Evolutionary conservation across 352 stramenopile genomes (phyloP).

Genomic region (Globisporangium perplexum): DNA sequence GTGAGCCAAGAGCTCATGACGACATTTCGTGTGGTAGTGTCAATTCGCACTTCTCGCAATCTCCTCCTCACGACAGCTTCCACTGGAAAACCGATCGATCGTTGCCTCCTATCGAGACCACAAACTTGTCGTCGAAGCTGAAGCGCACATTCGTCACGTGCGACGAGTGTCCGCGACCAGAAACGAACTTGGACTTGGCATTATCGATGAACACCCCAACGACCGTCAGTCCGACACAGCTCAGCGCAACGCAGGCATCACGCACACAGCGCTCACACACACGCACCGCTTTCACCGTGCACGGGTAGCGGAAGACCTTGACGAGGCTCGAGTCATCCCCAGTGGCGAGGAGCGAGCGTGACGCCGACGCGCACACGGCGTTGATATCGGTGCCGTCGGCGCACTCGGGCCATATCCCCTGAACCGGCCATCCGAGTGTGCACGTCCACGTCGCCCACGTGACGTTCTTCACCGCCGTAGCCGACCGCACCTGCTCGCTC

Average conservation of each 20-base stretch:
- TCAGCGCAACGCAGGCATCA: not conserved
- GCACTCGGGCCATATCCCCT: slow-evolving; percentile 87
- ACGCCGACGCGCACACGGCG: slow-evolving; percentile 57
- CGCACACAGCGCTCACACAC: not conserved
- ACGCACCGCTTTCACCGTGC: slow-evolving; percentile 57
- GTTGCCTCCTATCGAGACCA: slow-evolving; percentile 79
- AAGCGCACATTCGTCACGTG: slow-evolving; percentile 84
- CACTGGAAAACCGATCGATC: slow-evolving; percentile 87
- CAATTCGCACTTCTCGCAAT: not conserved
- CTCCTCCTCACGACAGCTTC: slow-evolving; percentile 35
- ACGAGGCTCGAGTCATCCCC: slow-evolving; percentile 78
- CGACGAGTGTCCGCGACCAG: slow-evolving; percentile 61
- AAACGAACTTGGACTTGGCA: slow-evolving; percentile 41
- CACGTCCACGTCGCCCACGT: slow-evolving; percentile 90
- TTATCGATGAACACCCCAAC: not conserved
- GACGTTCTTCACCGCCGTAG: slow-evolving; percentile 66
- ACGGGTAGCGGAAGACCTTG: slow-evolving; percentile 88
- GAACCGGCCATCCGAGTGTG: slow-evolving; percentile 85
- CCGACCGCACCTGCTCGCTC: slow-evolving; percentile 82
- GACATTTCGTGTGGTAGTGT: not conserved
- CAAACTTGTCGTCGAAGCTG: slow-evolving; percentile 74
- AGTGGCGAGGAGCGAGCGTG: slow-evolving; percentile 62
- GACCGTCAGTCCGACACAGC: not conserved
- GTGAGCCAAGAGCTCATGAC: too few relatives aligned
- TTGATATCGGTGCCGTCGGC: slow-evolving; percentile 85